A percentile compares a stretch with the other conserved stretches of the same genome.
Evolutionary conservation across 345 rosid genomes (phyloP).

Genomic region (Schrenkiella parvula): DNA sequence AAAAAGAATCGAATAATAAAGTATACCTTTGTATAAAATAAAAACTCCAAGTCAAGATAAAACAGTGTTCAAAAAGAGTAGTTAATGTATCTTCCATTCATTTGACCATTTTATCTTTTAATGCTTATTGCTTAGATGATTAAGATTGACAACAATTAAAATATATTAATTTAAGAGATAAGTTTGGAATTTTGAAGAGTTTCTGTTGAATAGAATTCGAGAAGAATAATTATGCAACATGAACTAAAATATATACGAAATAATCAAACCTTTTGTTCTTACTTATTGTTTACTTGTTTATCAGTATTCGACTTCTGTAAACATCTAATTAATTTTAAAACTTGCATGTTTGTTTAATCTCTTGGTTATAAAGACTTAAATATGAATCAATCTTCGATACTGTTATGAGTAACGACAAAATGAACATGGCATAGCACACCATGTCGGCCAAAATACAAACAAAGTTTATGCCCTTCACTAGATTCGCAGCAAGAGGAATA

Average conservation of each 20-base stretch:
- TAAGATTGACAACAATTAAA: neutral
- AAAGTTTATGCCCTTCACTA: neutral
- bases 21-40: neutral
- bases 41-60: neutral
- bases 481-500: neutral
- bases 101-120: neutral
- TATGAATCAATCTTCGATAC: too few species aligned
- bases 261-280: too few species aligned
- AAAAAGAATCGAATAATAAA: neutral
- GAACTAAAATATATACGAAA: neutral
- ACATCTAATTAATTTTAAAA: neutral
- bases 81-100: neutral
- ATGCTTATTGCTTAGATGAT: too few species aligned
- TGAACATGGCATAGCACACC: neutral
- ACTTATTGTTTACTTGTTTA: too few species aligned
- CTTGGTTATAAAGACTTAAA: too few species aligned
- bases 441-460: neutral
- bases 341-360: neutral
- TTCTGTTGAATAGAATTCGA: neutral
- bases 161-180: neutral
- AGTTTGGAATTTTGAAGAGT: neutral
- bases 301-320: neutral
- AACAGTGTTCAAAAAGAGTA: neutral
- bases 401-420: too few species aligned
- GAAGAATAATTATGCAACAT: neutral